Evolutionary conservation across 345 rosid species (phyloP).

Genomic region (Hibiscus tridactylites): DNA sequence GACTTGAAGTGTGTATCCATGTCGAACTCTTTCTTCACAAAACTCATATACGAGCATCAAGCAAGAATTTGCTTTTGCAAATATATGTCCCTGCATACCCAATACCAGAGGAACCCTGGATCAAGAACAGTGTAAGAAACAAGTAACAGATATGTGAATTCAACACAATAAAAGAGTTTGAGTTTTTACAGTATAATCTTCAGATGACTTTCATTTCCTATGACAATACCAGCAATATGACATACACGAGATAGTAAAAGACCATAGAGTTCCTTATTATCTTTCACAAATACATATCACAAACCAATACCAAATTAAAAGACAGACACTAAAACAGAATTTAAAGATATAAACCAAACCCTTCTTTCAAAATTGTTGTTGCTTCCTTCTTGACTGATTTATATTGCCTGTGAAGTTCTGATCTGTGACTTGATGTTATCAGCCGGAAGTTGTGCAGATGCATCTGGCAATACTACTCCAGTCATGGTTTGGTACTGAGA

Average conservation of each 20-base stretch:
- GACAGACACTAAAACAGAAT: conserved; percentile 19
- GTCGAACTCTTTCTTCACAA: background rate
- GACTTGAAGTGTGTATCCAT: background rate
- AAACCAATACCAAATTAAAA: conserved; percentile 46
- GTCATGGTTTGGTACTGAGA: conserved; percentile 89
- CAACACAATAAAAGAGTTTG: conserved; percentile 20
- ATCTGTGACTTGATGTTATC: conserved; percentile 60
- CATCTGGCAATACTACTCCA: conserved; percentile 44
- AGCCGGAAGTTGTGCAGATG: conserved; percentile 36
- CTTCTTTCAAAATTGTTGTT: conserved; percentile 68
- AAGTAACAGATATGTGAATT: conserved; percentile 26
- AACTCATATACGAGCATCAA: background rate
- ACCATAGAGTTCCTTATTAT: conserved; percentile 45
- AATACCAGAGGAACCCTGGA: conserved; percentile 8
- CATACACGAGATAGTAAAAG: conserved; percentile 23
- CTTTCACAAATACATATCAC: conserved; percentile 55
- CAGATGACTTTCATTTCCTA: conserved; percentile 32
- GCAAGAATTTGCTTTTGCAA: background rate
- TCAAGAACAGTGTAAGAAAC: conserved; percentile 9
- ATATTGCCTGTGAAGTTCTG: conserved; percentile 57
- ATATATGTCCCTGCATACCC: background rate
- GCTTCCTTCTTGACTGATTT: conserved; percentile 22
- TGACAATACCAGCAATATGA: conserved; percentile 27
- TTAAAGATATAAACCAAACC: conserved; percentile 35
- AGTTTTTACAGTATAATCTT: conserved; percentile 51